Evolutionary conservation across 2,329 filamentous ascomycete genomes (phyloP).

Genomic region (Cadophora gregata): DNA sequence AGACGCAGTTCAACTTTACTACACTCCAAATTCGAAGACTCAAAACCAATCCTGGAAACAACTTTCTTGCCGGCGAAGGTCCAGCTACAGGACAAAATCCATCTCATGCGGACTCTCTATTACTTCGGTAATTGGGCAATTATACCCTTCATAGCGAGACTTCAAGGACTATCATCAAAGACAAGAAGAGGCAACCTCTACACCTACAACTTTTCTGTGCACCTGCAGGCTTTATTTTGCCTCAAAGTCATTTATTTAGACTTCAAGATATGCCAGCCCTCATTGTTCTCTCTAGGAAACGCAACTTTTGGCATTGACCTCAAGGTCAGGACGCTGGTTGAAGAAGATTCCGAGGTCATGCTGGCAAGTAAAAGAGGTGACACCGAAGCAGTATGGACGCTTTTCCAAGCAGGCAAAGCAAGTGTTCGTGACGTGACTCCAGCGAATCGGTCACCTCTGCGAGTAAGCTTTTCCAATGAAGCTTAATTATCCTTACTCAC

Average conservation of each 20-base stretch:
- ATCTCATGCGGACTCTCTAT: background rate
- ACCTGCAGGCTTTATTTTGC: background rate
- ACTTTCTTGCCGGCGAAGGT: background rate
- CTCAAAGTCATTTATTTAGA: background rate
- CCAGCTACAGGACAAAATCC: background rate
- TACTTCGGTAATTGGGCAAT: background rate
- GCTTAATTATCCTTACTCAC: too few relatives aligned
- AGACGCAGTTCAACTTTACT: background rate
- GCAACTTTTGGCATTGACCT: background rate
- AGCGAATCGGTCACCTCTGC: conserved; percentile 18
- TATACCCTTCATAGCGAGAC: background rate
- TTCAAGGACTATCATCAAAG: background rate
- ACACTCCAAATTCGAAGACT: background rate
- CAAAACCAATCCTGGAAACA: background rate
- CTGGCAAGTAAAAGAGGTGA: conserved; percentile 21
- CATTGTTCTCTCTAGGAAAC: background rate
- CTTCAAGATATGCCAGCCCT: background rate
- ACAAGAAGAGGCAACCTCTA: background rate
- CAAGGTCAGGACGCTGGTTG: background rate
- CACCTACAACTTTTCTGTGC: background rate
- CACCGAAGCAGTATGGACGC: background rate
- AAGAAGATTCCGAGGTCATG: conserved; percentile 22
- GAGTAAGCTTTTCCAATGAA: conserved; percentile 9
- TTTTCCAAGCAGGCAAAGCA: conserved; percentile 19
- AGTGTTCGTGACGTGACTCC: conserved; percentile 25